Conservation (phyloP, 257 asterid species). For the Paulownia fortunei region DNA sequence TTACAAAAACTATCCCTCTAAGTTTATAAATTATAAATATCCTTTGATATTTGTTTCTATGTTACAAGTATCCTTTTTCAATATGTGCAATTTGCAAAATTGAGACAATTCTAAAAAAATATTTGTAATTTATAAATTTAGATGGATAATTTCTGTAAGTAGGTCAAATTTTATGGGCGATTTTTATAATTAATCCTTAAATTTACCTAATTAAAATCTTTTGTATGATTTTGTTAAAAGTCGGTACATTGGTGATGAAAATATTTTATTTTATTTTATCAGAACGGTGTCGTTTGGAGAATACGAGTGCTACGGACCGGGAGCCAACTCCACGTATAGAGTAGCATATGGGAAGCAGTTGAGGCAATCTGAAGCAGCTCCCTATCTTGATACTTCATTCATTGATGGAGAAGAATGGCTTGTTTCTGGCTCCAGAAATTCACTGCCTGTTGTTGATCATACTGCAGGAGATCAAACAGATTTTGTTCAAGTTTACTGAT, state of each 20-base stretch:
- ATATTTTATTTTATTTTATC: not conserved
- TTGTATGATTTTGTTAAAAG: no score
- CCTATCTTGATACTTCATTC: slow-evolving; percentile 57
- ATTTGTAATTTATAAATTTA: no score
- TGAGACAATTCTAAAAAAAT: no score
- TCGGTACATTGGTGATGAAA: not conserved
- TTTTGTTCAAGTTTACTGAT: not conserved
- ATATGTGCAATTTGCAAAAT: no score
- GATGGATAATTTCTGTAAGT: no score
- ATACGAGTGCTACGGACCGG: slow-evolving; percentile 66
- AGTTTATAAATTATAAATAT: no score
- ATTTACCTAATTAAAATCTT: no score
- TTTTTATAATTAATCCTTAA: no score
- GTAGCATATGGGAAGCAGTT: slow-evolving; percentile 66
- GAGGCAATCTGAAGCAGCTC: slow-evolving; percentile 62
- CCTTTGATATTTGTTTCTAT: no score
- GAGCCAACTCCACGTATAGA: slow-evolving; percentile 57
- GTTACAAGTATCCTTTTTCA: no score
- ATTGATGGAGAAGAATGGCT: slow-evolving; percentile 85
- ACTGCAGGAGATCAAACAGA: not conserved
- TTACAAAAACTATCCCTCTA: no score
- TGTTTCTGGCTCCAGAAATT: slow-evolving; percentile 14
- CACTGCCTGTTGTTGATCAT: not conserved
- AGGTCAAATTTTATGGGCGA: no score
- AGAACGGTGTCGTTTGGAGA: slow-evolving; percentile 87